These are phyloP conservation scores for Alternaria incomplexa DNA, from an alignment of 2,329 filamentous ascomycete genomes.

Conservation along the genomic window DNA sequence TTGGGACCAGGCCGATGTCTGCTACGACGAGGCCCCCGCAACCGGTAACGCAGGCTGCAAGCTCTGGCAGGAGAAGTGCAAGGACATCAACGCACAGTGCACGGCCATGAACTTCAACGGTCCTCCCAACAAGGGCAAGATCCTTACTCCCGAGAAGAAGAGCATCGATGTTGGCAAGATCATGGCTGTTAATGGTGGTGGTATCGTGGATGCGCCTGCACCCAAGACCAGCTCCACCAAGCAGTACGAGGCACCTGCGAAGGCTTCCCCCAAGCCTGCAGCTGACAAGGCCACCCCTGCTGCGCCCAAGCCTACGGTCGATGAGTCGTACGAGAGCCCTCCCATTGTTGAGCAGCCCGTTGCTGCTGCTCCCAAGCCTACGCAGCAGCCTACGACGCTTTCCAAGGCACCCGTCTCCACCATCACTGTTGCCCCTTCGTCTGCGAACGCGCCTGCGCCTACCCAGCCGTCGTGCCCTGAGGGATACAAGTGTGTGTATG, in stretches of 20 bases:
- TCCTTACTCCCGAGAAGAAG: slow-evolving; percentile 40
- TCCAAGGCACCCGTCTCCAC: slow-evolving; percentile 9
- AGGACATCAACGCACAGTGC: slow-evolving; percentile 51
- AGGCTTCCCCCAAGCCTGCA: slow-evolving; percentile 1
- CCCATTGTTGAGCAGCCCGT: slow-evolving; percentile 4
- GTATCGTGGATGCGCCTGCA: slow-evolving; percentile 18
- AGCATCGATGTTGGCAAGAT: slow-evolving; percentile 41
- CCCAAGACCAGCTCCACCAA: slow-evolving; percentile 19
- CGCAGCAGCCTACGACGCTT: not conserved
- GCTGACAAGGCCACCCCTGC: slow-evolving; percentile 6
- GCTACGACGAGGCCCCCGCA: slow-evolving; percentile 65
- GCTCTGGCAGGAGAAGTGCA: slow-evolving; percentile 69
- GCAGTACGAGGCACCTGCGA: slow-evolving; percentile 9
- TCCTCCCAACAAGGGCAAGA: slow-evolving; percentile 52
- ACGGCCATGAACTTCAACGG: slow-evolving; percentile 50
- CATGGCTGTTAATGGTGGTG: slow-evolving; percentile 21
- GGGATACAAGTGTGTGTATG: slow-evolving; percentile 33
- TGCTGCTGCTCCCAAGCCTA: not conserved
- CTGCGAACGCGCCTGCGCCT: slow-evolving; percentile 26
- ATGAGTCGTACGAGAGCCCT: slow-evolving; percentile 15
- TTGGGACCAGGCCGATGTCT: slow-evolving; percentile 65
- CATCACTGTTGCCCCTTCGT: slow-evolving; percentile 20
- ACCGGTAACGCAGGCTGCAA: slow-evolving; percentile 67
- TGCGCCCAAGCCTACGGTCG: slow-evolving; percentile 15
- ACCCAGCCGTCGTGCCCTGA: slow-evolving; percentile 25